Evolutionary conservation across 2,329 filamentous ascomycete genomes (phyloP).

Genomic region (Hortaea werneckii): DNA sequence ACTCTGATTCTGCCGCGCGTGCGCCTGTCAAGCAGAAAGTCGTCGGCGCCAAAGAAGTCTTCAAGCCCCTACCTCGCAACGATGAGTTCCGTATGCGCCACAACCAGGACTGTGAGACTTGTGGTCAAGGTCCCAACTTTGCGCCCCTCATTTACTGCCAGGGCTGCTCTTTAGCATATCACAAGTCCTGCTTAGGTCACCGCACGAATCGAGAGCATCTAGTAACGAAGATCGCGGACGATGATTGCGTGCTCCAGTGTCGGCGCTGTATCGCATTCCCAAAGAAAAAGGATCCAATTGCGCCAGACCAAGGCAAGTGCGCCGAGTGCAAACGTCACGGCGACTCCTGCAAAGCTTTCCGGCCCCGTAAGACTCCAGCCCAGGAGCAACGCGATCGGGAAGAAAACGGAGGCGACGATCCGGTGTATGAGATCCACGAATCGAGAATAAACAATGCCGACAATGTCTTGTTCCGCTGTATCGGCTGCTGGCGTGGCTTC

Average conservation of each 20-base stretch:
- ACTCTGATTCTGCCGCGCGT: slow-evolving; percentile 27
- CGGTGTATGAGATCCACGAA: slow-evolving; percentile 53
- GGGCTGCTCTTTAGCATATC: slow-evolving; percentile 75
- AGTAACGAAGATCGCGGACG: slow-evolving; percentile 70
- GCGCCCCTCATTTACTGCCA: slow-evolving; percentile 78
- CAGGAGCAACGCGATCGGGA: slow-evolving; percentile 77
- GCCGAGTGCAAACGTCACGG: slow-evolving; percentile 58
- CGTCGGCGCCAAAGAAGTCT: slow-evolving; percentile 59
- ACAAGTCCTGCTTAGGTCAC: slow-evolving; percentile 70
- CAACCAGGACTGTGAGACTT: slow-evolving; percentile 61
- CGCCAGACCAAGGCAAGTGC: slow-evolving; percentile 64
- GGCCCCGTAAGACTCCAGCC: slow-evolving; percentile 58
- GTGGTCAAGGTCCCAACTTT: slow-evolving; percentile 49
- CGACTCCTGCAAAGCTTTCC: slow-evolving; percentile 63
- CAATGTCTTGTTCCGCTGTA: slow-evolving; percentile 76
- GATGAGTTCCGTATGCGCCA: slow-evolving; percentile 63
- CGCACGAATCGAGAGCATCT: slow-evolving; percentile 71
- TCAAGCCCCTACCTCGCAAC: slow-evolving; percentile 50
- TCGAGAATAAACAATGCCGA: slow-evolving; percentile 62
- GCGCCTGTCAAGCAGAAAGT: slow-evolving; percentile 41
- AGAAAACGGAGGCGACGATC: slow-evolving; percentile 70
- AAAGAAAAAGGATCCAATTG: slow-evolving; percentile 55
- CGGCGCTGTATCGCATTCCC: slow-evolving; percentile 66
- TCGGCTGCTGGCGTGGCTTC: slow-evolving; percentile 63
- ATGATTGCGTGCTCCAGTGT: slow-evolving; percentile 81